A percentile compares a stretch with the other conserved stretches of the same genome.
Conservation (phyloP, 352 stramenopile species). For the Globisporangium perplexum region DNA sequence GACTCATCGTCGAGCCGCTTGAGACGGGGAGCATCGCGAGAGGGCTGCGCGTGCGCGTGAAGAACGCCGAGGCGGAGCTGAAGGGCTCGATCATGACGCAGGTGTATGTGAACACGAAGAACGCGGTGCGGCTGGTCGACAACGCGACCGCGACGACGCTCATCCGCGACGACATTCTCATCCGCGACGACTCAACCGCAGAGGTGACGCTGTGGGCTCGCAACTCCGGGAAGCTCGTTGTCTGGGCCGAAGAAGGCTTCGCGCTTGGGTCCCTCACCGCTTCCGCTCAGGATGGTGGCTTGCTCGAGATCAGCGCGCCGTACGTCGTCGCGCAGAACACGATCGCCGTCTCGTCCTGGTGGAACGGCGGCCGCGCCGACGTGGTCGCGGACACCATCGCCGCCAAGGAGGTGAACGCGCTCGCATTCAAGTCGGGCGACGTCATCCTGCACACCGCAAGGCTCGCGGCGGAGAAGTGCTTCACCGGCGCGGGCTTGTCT, state of each 20-base stretch:
- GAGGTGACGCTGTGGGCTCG: neutral
- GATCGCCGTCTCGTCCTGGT: neutral
- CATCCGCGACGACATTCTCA: slow-evolving; percentile 36
- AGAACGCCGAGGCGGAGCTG: slow-evolving; percentile 36
- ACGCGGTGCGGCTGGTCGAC: slow-evolving; percentile 19
- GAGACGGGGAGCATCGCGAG: slow-evolving; percentile 32
- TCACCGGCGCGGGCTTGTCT: neutral
- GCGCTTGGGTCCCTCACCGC: neutral
- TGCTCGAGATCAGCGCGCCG: neutral
- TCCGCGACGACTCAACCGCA: slow-evolving; percentile 12
- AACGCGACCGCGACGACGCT: slow-evolving; percentile 31
- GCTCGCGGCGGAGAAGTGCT: neutral
- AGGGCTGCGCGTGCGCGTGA: slow-evolving; percentile 18
- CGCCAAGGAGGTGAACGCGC: neutral
- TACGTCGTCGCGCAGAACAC: neutral
- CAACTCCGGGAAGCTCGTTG: neutral
- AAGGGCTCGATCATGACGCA: slow-evolving; percentile 51
- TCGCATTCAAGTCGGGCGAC: neutral
- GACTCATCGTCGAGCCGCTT: slow-evolving; percentile 32
- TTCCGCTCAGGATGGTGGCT: neutral
- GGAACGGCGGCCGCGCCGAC: neutral
- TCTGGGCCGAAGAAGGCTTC: neutral
- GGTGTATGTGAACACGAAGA: slow-evolving; percentile 42
- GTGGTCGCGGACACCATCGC: neutral
- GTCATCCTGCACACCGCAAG: neutral